A percentile compares a stretch with the other conserved stretches of the same genome.
Conservation (phyloP, 2,329 filamentous ascomycete genomes). For the Stemphylium vesicarium region DNA sequence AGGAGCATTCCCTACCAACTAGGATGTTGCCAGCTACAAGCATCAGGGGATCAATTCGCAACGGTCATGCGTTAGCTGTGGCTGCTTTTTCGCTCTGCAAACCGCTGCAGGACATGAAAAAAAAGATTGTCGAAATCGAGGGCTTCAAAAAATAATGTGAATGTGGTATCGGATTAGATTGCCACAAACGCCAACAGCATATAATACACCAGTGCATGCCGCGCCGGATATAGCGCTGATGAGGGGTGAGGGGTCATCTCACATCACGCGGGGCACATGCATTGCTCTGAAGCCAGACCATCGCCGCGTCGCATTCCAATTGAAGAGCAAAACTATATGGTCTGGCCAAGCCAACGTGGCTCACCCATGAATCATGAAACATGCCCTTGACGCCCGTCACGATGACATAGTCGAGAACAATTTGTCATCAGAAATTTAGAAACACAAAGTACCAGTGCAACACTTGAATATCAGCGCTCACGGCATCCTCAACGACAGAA, state of each 20-base stretch:
- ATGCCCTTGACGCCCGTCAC: conserved; percentile 1
- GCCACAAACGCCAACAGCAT: background rate
- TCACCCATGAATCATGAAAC: background rate
- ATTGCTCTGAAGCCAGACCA: conserved; percentile 6
- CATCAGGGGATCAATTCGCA: background rate
- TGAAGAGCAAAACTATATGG: background rate
- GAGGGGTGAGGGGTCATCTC: conserved; percentile 14
- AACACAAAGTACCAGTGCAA: background rate
- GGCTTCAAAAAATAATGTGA: too few relatives aligned
- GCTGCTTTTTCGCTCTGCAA: background rate
- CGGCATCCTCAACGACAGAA: background rate
- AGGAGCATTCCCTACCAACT: too few relatives aligned
- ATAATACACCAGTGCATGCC: background rate
- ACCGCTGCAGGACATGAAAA: background rate
- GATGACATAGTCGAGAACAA: background rate
- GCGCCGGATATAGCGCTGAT: conserved; percentile 4
- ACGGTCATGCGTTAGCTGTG: background rate
- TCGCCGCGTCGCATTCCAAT: conserved; percentile 9
- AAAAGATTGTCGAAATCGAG: too few relatives aligned
- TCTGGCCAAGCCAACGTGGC: background rate
- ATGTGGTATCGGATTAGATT: too few relatives aligned
- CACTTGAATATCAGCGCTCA: too few relatives aligned
- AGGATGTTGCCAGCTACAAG: background rate
- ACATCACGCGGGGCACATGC: conserved; percentile 16
- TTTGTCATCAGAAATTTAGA: background rate